Conservation (phyloP, 2,329 filamentous ascomycete genomes). For the Zymoseptoria pseudotritici region DNA sequence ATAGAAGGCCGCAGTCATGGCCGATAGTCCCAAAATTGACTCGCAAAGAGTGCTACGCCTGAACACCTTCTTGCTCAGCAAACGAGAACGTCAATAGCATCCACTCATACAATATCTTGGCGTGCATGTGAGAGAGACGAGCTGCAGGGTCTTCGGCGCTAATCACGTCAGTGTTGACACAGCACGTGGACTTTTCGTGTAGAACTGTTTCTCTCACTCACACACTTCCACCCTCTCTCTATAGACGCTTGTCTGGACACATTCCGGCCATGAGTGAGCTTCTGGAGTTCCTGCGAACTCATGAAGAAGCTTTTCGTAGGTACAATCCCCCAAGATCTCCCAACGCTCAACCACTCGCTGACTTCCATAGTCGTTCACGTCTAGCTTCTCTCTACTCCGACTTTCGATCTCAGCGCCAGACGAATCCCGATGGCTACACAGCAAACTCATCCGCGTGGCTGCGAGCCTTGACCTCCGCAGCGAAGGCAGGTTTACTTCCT, state of each 20-base stretch:
- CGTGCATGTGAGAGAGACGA: background rate
- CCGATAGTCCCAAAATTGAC: background rate
- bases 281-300: constrained; percentile 49
- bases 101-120: background rate
- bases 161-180: background rate
- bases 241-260: background rate
- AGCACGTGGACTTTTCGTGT: background rate
- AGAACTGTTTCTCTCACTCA: background rate
- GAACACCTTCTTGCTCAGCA: background rate
- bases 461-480: constrained; percentile 61
- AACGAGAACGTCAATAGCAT: background rate
- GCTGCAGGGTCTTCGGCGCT: background rate
- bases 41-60: background rate
- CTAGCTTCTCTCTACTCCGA: constrained; percentile 84
- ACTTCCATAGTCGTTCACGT: constrained; percentile 51
- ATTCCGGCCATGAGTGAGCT: constrained; percentile 39
- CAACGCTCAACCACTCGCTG: constrained; percentile 1
- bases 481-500: constrained; percentile 54
- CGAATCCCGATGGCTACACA: constrained; percentile 77
- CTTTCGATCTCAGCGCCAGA: constrained; percentile 63
- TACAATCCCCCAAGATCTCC: constrained; percentile 21
- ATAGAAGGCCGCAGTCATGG: background rate
- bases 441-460: constrained; percentile 78
- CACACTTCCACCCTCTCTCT: background rate
- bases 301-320: constrained; percentile 45